Evolutionary conservation across 2,329 filamentous ascomycete species (phyloP), one percentile per base, ranked within the genome.

Genomic region (Furcasterigmium sp.): DNA sequence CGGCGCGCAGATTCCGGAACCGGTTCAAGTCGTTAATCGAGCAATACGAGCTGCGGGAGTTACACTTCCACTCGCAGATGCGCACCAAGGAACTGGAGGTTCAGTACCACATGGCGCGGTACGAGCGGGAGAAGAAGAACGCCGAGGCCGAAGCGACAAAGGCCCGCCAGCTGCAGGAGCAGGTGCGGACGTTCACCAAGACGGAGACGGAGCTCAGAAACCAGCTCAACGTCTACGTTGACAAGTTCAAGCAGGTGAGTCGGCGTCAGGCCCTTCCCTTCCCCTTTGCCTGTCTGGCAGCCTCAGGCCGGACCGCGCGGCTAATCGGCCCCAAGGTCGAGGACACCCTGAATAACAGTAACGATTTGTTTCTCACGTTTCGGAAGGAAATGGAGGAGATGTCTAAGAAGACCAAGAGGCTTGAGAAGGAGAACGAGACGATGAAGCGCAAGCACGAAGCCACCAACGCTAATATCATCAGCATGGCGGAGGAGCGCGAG

Each of bases 321-420:
- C 41, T 43, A 38, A 43, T 38, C 42, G 44, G 38, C 44, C 44
- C 29, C n/a, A 51, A 97, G 91, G 91, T 97, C 61, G 91, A 97
- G 77, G 93, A 97, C 67, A 97, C 91, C 29, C 78, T 97, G 41
- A 97, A 96, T 68, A 97, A 96, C 62, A 95, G 89, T 66, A 97
- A 97, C 70, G 93, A 97, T 62, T 73, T 97, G 42, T 97, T 97
- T 65, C 73, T 96, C 53, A 96, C 93, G 1, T 97, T 97, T 68
- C 82, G 91, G 43, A 96, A 95, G 69, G 93, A 97, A 67, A 97
- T 97, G 91, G 93, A 97, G 67, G 93, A 97, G 59, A 97, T 97
- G 91, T 95, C 91, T 1, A 96, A 96, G 71, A 97, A 97, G 71
- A 95, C 91, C 6, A 96, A 96, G 67, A 84, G 90, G 20, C 73